Conservation (phyloP, 441 rosid species). For the Raphanus hybrid region DNA sequence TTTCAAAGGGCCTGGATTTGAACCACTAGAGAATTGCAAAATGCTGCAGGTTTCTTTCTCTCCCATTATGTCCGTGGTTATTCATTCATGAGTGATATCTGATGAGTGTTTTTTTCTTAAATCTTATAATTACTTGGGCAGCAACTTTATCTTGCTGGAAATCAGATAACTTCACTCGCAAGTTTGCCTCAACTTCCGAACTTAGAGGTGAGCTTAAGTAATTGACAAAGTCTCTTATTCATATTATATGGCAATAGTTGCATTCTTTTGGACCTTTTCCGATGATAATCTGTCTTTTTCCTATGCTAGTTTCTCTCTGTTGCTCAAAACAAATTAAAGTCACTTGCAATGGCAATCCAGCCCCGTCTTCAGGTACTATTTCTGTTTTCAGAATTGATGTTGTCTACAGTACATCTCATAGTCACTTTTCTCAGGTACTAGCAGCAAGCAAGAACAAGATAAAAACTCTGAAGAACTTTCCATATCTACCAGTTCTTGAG, state of each 20-base stretch:
- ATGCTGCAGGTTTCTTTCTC: slow-evolving; percentile 76
- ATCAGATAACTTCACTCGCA: slow-evolving; percentile 93
- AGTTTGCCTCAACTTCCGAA: slow-evolving; percentile 98
- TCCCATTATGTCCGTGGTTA: slow-evolving; percentile 38
- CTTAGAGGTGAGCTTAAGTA: slow-evolving; percentile 72
- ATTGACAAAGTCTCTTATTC: slow-evolving; percentile 14
- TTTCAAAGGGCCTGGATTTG: slow-evolving; percentile 99
- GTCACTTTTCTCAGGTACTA: slow-evolving; percentile 67
- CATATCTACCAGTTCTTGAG: slow-evolving; percentile 94
- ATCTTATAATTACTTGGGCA: slow-evolving; percentile 46
- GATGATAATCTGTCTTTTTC: slow-evolving; percentile 18
- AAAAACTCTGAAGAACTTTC: slow-evolving; percentile 91
- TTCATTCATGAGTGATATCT: slow-evolving; percentile 29
- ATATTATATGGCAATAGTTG: background rate
- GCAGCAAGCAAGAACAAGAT: slow-evolving; percentile 99
- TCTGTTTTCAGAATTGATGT: slow-evolving; percentile 28
- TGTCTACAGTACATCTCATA: slow-evolving; percentile 30
- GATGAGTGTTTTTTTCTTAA: slow-evolving; percentile 43
- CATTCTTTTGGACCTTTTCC: slow-evolving; percentile 11
- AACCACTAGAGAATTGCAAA: slow-evolving; percentile 94
- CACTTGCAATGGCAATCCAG: slow-evolving; percentile 98
- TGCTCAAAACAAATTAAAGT: slow-evolving; percentile 96
- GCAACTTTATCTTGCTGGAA: slow-evolving; percentile 99
- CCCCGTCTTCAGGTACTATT: slow-evolving; percentile 93
- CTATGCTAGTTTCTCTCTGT: slow-evolving; percentile 87